These are phyloP conservation scores for Oryza brachyantha DNA, from an alignment of 176 grass and related monocot species.

Conservation along the genomic window DNA sequence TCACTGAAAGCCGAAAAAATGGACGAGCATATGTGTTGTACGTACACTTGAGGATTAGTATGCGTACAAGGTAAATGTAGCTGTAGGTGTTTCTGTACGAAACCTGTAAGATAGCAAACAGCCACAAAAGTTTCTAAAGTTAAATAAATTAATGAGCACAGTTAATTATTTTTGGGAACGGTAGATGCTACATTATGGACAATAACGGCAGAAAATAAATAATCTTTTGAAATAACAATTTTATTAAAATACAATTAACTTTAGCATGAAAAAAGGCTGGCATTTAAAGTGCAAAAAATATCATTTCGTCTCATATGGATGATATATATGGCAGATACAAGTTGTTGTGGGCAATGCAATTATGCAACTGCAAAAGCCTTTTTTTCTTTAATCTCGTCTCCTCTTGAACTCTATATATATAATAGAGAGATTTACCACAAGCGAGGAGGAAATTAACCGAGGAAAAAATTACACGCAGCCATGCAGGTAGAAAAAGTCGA, in stretches of 20 bases:
- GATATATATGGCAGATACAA: conserved; percentile 20
- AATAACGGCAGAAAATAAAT: not conserved
- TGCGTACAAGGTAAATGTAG: not conserved
- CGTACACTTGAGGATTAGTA: not conserved
- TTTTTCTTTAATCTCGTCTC: conserved; percentile 47
- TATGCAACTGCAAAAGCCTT: not conserved
- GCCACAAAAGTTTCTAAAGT: too few relatives aligned
- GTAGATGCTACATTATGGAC: too few relatives aligned
- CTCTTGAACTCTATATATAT: not conserved
- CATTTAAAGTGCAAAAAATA: conserved; percentile 11
- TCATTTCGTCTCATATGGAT: conserved; percentile 38
- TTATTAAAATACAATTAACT: not conserved
- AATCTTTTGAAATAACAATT: not conserved
- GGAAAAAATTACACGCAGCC: conserved; percentile 36
- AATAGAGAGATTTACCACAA: conserved; percentile 31
- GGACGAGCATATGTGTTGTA: not conserved
- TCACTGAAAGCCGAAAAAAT: too few relatives aligned
- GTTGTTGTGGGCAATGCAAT: not conserved
- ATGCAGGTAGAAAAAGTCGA: conserved; percentile 41
- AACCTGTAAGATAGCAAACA: not conserved
- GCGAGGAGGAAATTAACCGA: not conserved
- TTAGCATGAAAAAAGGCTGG: not conserved
- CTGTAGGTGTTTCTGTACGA: not conserved
- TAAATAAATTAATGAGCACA: too few relatives aligned
- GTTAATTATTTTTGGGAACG: too few relatives aligned